phyloP scores from a whole-genome alignment of 1,284 basidiomycete genomes.

The Prillingera fragicola region DNA sequence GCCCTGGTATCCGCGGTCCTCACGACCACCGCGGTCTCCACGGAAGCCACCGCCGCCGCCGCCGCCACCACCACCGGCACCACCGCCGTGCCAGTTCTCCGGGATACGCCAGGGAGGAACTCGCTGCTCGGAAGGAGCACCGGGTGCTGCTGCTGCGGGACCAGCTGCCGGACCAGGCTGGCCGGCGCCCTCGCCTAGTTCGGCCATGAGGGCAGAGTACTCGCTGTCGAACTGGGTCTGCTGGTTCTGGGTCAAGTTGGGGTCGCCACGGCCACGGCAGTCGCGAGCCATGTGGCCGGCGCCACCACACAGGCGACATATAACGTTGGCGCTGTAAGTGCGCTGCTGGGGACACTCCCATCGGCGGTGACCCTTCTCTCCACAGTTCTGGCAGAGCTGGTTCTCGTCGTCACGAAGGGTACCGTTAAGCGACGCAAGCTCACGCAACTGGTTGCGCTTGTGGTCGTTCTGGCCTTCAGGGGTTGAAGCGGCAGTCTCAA shows the following conservation, averaged over 20 bases:
- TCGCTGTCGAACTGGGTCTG: conserved; percentile 77
- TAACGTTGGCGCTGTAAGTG: conserved; percentile 95
- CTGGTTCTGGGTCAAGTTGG: conserved; percentile 47
- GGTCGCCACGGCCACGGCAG: conserved; percentile 61
- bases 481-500: conserved; percentile 97
- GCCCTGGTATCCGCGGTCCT: conserved; percentile 7
- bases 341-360: conserved; percentile 95
- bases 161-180: conserved; percentile 42
- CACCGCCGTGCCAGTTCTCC: conserved; percentile 48
- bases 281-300: conserved; percentile 93
- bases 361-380: conserved; percentile 76
- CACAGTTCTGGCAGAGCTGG: conserved; percentile 97
- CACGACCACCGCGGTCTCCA: conserved; percentile 12
- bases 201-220: conserved; percentile 95
- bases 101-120: conserved; percentile 52
- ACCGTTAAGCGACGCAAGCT: conserved; percentile 95
- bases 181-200: conserved; percentile 78
- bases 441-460: conserved; percentile 97
- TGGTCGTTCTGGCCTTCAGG: conserved; percentile 99
- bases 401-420: conserved; percentile 99
- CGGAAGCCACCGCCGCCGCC: conserved; percentile 1
- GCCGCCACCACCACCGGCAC: conserved; percentile 2
- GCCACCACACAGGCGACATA: conserved; percentile 93
- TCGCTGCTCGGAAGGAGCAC: conserved; percentile 26
- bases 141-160: conserved; percentile 21